Conservation (phyloP, 306 rosid species). For the Quillaja saponaria region DNA sequence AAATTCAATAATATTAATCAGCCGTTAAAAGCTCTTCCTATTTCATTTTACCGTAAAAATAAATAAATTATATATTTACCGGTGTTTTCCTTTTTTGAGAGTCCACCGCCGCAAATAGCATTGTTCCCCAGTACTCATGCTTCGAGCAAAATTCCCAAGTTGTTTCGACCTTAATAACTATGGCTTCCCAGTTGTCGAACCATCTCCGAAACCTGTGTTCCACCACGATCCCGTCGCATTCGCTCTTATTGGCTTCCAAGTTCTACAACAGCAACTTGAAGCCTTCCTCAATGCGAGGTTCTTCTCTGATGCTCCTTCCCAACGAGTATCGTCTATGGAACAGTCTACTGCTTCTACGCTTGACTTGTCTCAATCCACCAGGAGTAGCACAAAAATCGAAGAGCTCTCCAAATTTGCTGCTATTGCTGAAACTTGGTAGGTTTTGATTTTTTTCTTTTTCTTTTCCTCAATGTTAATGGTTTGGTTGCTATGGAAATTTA, state of each 20-base stretch:
- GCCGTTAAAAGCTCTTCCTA: too few species aligned
- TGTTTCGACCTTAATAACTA: background rate
- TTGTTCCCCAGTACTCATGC: too few species aligned
- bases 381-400: background rate
- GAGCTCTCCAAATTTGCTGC: constrained; percentile 69
- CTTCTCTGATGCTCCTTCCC: constrained; percentile 46
- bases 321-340: background rate
- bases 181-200: constrained; percentile 44
- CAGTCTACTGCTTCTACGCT: constrained; percentile 30
- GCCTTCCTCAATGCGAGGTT: constrained; percentile 28
- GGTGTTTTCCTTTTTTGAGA: too few species aligned
- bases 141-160: background rate
- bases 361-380: constrained; percentile 25
- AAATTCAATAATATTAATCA: too few species aligned
- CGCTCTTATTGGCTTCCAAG: background rate
- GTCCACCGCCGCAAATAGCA: background rate
- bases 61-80: too few species aligned
- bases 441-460: background rate
- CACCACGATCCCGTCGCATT: constrained; percentile 15
- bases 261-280: background rate
- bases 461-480: background rate
- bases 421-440: constrained; percentile 74
- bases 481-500: background rate
- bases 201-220: constrained; percentile 38
- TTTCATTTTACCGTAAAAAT: too few species aligned